Percentiles rank a stretch among this genome's conserved stretches.
These are phyloP conservation scores for Lasiosphaeria hispida DNA, from an alignment of 495 filamentous ascomycete species.

Conservation along the genomic window DNA sequence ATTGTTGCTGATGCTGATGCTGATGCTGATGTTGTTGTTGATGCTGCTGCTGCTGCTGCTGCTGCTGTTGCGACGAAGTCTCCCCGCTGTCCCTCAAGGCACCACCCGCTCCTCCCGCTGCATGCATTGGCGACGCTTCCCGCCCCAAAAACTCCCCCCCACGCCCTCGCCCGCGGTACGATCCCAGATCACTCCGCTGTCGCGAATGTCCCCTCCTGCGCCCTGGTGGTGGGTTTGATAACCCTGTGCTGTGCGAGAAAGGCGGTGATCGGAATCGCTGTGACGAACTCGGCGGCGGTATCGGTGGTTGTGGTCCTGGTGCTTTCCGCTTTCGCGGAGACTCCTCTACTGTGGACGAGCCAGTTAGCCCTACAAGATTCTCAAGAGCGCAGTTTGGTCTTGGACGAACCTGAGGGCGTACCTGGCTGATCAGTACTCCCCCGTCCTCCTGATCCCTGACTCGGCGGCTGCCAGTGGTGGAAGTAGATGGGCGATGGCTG, in stretches of 20 bases:
- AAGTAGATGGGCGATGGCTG: slow-evolving; percentile 71
- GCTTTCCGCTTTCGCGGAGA: slow-evolving; percentile 76
- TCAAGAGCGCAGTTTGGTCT: slow-evolving; percentile 52
- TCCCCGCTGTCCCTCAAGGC: slow-evolving; percentile 18
- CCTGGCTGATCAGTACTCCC: slow-evolving; percentile 56
- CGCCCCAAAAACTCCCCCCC: slow-evolving; percentile 36
- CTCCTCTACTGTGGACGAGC: slow-evolving; percentile 52
- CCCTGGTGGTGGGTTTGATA: slow-evolving; percentile 55
- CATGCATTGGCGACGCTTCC: slow-evolving; percentile 43
- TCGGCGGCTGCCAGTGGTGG: slow-evolving; percentile 87
- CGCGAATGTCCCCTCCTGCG: slow-evolving; percentile 65
- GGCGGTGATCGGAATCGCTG: slow-evolving; percentile 55
- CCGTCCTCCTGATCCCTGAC: slow-evolving; percentile 30
- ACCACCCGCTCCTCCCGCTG: slow-evolving; percentile 24
- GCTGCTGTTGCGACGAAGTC: slow-evolving; percentile 11
- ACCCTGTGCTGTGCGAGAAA: slow-evolving; percentile 55
- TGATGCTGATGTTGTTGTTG: slow-evolving; percentile 4
- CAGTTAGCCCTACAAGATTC: slow-evolving; percentile 47
- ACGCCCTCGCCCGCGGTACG: slow-evolving; percentile 42
- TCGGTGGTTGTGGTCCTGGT: slow-evolving; percentile 57
- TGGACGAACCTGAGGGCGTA: slow-evolving; percentile 66
- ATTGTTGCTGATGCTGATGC: slow-evolving; percentile 8
- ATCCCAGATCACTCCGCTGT: slow-evolving; percentile 64
- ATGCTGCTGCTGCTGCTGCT: slow-evolving; percentile 4
- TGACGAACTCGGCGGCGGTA: slow-evolving; percentile 52